These are phyloP conservation scores for Talaromyces verruculosus DNA, from an alignment of 2,329 filamentous ascomycete genomes.

Conservation along the genomic window DNA sequence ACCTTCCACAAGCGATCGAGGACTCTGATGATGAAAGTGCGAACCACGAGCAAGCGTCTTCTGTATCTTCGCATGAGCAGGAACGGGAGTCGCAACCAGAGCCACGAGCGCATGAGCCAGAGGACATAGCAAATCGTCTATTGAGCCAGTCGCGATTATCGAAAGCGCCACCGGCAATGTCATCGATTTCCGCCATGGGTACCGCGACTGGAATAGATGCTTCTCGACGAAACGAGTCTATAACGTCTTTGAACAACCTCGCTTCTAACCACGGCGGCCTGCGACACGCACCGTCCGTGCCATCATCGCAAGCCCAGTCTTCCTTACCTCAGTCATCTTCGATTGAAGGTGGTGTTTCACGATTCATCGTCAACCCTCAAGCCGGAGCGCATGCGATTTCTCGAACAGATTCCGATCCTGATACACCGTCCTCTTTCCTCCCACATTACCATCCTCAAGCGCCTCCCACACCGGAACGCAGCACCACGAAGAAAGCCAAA, in stretches of 20 bases:
- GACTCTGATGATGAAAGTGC: constrained; percentile 25
- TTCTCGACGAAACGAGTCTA: constrained; percentile 37
- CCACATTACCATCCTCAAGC: constrained; percentile 50
- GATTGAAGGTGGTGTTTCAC: constrained; percentile 49
- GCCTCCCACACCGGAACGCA: constrained; percentile 42
- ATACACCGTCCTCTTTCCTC: constrained; percentile 49
- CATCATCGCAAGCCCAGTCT: constrained; percentile 31
- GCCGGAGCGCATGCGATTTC: constrained; percentile 34
- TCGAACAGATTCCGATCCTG: constrained; percentile 45
- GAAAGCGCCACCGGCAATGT: constrained; percentile 50
- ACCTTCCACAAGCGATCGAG: constrained; percentile 29
- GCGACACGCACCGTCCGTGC: constrained; percentile 35
- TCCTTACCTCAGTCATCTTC: constrained; percentile 46
- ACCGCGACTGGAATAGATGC: constrained; percentile 38
- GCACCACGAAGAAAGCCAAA: constrained; percentile 30
- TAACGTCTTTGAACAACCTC: constrained; percentile 40
- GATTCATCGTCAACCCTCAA: constrained; percentile 43
- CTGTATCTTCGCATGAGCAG: constrained; percentile 23
- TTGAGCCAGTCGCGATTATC: constrained; percentile 43
- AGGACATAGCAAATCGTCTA: constrained; percentile 40
- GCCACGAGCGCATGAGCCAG: constrained; percentile 32
- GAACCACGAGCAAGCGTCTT: constrained; percentile 26
- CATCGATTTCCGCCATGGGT: constrained; percentile 48
- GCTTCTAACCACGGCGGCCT: constrained; percentile 34
- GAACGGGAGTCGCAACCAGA: constrained; percentile 26